phyloP scores from a whole-genome alignment of 1,284 basidiomycete species.

The Cystobasidiaceae sp. region DNA sequence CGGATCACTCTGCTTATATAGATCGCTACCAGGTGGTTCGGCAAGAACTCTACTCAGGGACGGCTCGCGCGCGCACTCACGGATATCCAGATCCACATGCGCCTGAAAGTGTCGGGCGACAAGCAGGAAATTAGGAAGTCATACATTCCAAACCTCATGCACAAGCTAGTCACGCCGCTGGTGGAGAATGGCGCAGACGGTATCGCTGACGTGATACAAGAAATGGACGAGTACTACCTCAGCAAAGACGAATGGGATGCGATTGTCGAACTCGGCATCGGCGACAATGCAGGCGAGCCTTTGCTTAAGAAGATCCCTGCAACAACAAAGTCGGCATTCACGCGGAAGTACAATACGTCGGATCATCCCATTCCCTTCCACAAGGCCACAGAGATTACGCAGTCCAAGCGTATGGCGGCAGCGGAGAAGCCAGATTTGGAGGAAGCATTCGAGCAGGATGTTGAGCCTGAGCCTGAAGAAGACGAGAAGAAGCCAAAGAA shows the following conservation, averaged over 20 bases:
- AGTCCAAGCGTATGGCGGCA: slow-evolving; percentile 64
- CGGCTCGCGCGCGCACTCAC: slow-evolving; percentile 75
- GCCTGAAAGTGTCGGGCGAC: slow-evolving; percentile 83
- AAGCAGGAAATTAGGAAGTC: slow-evolving; percentile 81
- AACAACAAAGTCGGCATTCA: slow-evolving; percentile 77
- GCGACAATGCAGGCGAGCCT: slow-evolving; percentile 61
- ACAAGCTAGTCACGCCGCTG: slow-evolving; percentile 72
- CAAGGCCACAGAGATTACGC: slow-evolving; percentile 70
- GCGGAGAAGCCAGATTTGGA: slow-evolving; percentile 78
- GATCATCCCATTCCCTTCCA: slow-evolving; percentile 91
- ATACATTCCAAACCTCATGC: slow-evolving; percentile 80
- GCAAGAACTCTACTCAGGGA: slow-evolving; percentile 88
- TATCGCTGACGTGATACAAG: slow-evolving; percentile 71
- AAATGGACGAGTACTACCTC: slow-evolving; percentile 92
- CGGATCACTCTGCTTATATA: slow-evolving; percentile 1
- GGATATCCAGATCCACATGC: slow-evolving; percentile 92
- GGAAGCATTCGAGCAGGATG: slow-evolving; percentile 25
- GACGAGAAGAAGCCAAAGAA: slow-evolving; percentile 32
- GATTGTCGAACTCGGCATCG: slow-evolving; percentile 86
- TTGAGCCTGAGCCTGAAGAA: slow-evolving; percentile 21
- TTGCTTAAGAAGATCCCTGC: slow-evolving; percentile 78
- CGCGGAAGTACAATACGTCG: slow-evolving; percentile 76
- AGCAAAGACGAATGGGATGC: slow-evolving; percentile 94
- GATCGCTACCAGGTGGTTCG: slow-evolving; percentile 68
- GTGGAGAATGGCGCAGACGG: slow-evolving; percentile 56